phyloP scores from a whole-genome alignment of 371 early-diverging fungal genomes.

The Mucor velutinosus region DNA sequence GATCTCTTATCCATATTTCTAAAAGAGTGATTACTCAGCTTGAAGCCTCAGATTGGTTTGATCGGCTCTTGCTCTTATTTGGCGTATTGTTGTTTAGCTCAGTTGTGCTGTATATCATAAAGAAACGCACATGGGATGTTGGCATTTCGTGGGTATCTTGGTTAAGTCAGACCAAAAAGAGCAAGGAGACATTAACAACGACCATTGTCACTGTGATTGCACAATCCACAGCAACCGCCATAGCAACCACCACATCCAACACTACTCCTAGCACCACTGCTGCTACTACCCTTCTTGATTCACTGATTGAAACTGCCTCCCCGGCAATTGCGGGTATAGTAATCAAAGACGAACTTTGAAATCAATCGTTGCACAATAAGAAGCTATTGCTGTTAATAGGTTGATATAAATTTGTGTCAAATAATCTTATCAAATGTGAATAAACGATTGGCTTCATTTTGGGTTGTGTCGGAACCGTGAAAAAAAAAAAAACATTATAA shows the following conservation, averaged over 20 bases:
- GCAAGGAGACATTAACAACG: background rate
- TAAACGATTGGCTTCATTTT: background rate
- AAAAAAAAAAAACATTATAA: constrained; percentile 3
- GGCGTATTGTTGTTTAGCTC: constrained; percentile 64
- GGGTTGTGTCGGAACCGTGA: constrained; percentile 3
- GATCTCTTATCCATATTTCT: constrained; percentile 62
- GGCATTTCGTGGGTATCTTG: constrained; percentile 60
- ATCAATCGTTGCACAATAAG: background rate
- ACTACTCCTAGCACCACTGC: background rate
- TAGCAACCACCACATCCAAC: background rate
- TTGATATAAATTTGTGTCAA: constrained; percentile 4
- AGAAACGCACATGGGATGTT: constrained; percentile 70
- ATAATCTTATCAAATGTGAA: constrained; percentile 1
- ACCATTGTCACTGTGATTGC: background rate
- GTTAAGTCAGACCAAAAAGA: constrained; percentile 32
- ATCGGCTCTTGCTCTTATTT: constrained; percentile 65
- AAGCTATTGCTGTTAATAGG: background rate
- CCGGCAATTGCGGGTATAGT: constrained; percentile 1
- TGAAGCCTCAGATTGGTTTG: constrained; percentile 75
- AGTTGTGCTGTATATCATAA: constrained; percentile 69
- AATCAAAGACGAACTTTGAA: constrained; percentile 1
- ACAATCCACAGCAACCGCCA: background rate
- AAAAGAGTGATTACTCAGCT: constrained; percentile 68
- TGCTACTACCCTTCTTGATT: background rate
- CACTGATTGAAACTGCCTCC: constrained; percentile 5